Evolutionary conservation across 2,329 filamentous ascomycete genomes (phyloP).

Genomic region (Fusarium begoniae): DNA sequence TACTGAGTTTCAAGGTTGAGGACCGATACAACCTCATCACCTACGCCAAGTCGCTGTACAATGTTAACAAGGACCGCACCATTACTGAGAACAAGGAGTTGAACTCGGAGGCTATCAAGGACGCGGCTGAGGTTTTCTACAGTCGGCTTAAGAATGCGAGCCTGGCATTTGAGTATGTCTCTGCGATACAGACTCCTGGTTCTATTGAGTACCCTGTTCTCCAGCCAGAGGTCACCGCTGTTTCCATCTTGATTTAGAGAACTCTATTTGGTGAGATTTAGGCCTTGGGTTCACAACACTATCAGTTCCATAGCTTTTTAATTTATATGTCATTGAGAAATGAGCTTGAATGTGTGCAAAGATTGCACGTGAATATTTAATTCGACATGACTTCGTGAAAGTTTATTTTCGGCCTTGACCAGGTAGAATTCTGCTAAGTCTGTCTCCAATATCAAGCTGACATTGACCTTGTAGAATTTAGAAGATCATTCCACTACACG

Average conservation of each 20-base stretch:
- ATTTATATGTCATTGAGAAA: no score
- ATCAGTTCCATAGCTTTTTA: not conserved
- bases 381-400: not conserved
- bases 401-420: rapidly evolving
- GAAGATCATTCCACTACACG: not conserved
- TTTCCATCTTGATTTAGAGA: constrained; percentile 13
- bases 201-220: constrained; percentile 21
- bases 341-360: rapidly evolving
- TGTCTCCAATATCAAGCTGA: not conserved
- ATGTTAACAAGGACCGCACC: constrained; percentile 8
- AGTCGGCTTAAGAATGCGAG: constrained; percentile 5
- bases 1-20: constrained; percentile 29
- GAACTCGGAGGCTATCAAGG: not conserved
- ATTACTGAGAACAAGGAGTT: not conserved
- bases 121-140: not conserved
- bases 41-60: constrained; percentile 23
- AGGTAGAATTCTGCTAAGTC: no score
- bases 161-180: not conserved
- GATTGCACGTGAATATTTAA: not conserved
- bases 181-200: constrained; percentile 1
- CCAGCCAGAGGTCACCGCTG: constrained; percentile 16
- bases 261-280: rapidly evolving
- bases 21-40: constrained; percentile 22
- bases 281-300: rapidly evolving
- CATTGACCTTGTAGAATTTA: not conserved